Evolutionary conservation across 495 filamentous ascomycete species (phyloP).

Genomic region (Paragyromitra xinjiangensis): DNA sequence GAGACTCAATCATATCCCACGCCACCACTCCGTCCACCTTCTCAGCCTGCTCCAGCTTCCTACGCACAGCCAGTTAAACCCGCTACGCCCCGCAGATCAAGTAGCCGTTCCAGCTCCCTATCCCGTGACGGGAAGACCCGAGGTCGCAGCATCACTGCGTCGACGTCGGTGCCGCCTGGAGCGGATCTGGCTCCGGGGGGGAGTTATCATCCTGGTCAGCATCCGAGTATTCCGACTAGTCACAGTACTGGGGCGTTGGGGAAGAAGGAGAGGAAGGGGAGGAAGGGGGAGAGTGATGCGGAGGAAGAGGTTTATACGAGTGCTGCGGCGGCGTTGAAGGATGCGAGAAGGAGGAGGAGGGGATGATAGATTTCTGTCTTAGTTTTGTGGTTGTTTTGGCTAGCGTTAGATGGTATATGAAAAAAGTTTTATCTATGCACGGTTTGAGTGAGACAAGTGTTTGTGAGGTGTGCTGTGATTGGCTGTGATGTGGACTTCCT

Average conservation of each 20-base stretch:
- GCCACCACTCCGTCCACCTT: conserved; percentile 16
- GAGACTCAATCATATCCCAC: conserved; percentile 11
- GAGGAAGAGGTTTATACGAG: conserved; percentile 40
- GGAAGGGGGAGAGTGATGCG: neutral
- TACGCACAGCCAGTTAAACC: conserved; percentile 14
- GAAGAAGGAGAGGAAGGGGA: neutral
- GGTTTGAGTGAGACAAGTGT: neutral
- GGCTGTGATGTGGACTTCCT: neutral
- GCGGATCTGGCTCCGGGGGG: conserved; percentile 32
- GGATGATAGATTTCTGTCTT: conserved; percentile 36
- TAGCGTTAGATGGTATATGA: neutral
- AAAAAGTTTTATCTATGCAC: neutral
- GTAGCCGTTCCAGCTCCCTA: conserved; percentile 36
- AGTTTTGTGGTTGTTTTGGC: neutral
- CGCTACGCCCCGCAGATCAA: conserved; percentile 23
- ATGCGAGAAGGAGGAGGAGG: conserved; percentile 39
- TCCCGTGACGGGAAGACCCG: conserved; percentile 26
- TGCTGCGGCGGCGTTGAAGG: conserved; percentile 29
- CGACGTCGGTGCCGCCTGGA: conserved; percentile 22
- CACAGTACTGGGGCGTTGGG: conserved; percentile 13
- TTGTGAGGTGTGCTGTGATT: neutral
- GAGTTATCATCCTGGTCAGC: conserved; percentile 42
- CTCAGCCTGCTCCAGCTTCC: neutral
- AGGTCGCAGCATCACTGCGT: conserved; percentile 22
- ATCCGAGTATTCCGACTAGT: conserved; percentile 36